Conservation (phyloP, 768 basidiomycete species). For the Paxillus rubicundulus region DNA sequence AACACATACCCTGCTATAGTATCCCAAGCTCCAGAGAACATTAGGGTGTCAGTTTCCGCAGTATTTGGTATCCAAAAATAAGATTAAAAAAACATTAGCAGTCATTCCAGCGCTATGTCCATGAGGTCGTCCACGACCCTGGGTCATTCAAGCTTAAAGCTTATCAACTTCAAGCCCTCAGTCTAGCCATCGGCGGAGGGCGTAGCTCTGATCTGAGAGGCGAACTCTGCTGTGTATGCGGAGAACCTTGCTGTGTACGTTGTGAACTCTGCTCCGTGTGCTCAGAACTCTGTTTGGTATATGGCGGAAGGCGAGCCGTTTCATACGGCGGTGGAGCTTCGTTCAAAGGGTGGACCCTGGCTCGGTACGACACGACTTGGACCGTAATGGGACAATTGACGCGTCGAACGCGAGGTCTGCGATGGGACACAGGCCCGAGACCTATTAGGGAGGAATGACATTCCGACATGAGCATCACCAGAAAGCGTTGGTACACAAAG, state of each 20-base stretch:
- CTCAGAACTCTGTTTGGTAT: background rate
- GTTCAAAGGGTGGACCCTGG: background rate
- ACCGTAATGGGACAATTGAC: background rate
- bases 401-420: background rate
- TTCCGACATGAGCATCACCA: background rate
- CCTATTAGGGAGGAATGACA: background rate
- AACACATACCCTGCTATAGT: too few relatives aligned
- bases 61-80: background rate
- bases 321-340: conserved; percentile 10
- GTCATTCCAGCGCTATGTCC: background rate
- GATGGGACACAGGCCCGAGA: background rate
- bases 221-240: background rate
- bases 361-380: too few relatives aligned
- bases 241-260: background rate
- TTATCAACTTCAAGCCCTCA: background rate
- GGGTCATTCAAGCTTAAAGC: too few relatives aligned
- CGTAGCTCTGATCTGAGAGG: background rate
- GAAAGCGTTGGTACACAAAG: background rate
- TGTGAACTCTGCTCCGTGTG: conserved; percentile 3
- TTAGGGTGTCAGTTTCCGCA: too few relatives aligned
- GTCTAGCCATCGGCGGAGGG: conserved; percentile 1
- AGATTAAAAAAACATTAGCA: background rate
- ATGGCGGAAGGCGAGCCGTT: conserved; percentile 13
- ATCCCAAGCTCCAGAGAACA: too few relatives aligned
- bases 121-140: background rate